Evolutionary conservation across 176 grass and related monocot species (phyloP).

Genomic region (Triticum turgidum): DNA sequence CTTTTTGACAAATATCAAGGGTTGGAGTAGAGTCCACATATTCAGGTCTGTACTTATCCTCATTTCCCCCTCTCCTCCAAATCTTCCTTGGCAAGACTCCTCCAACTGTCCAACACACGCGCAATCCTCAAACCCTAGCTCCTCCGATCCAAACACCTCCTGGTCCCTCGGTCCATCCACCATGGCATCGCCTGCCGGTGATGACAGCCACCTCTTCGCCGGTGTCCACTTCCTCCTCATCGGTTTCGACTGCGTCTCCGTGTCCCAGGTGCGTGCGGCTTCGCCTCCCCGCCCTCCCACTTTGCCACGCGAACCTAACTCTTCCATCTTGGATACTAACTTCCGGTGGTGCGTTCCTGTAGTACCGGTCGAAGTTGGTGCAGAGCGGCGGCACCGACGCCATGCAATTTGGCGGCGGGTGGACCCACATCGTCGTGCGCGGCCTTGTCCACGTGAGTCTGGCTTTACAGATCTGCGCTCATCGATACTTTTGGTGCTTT

Average conservation of each 20-base stretch:
- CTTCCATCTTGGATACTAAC: not conserved
- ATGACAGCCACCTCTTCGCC: conserved; percentile 50
- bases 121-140: not conserved
- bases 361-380: conserved; percentile 74
- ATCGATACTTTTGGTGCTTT: not conserved
- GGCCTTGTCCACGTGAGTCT: conserved; percentile 69
- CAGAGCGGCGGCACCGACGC: conserved; percentile 61
- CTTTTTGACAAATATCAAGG: too few species aligned
- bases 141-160: not conserved
- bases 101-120: not conserved
- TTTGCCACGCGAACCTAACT: not conserved
- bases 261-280: conserved; percentile 52
- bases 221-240: conserved; percentile 67
- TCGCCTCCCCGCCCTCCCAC: not conserved
- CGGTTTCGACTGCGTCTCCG: conserved; percentile 60
- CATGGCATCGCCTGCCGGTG: conserved; percentile 48
- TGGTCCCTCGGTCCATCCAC: too few species aligned
- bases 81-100: conserved; percentile 18
- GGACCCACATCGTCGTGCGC: conserved; percentile 67
- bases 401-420: conserved; percentile 35
- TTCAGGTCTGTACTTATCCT: not conserved
- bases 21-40: too few species aligned
- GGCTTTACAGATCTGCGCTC: not conserved
- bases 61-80: conserved; percentile 24
- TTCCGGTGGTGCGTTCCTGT: not conserved